Percentiles rank a stretch among this genome's conserved stretches.
Conservation (phyloP, 345 rosid genomes). For the Diplotaxis tenuifolia region DNA sequence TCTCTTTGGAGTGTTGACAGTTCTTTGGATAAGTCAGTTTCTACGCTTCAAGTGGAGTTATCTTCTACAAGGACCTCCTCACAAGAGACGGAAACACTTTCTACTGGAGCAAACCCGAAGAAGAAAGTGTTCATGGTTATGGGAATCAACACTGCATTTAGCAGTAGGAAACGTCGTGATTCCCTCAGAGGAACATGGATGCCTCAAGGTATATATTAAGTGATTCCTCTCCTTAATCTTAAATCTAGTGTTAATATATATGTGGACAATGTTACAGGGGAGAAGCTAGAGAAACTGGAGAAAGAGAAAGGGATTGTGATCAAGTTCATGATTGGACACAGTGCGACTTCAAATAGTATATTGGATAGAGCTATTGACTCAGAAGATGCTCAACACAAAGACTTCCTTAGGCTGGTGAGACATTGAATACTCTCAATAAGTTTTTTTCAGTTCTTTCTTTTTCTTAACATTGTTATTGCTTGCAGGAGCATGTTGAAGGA, state of each 20-base stretch:
- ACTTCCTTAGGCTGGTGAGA: slow-evolving; percentile 92
- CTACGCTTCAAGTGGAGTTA: slow-evolving; percentile 65
- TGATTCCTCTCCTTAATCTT: background rate
- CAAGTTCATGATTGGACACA: slow-evolving; percentile 98
- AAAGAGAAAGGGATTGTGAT: slow-evolving; percentile 84
- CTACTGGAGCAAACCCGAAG: slow-evolving; percentile 34
- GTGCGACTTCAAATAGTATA: slow-evolving; percentile 94
- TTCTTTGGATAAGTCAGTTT: slow-evolving; percentile 76
- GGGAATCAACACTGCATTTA: slow-evolving; percentile 94
- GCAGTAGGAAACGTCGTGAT: slow-evolving; percentile 97
- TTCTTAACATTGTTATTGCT: background rate
- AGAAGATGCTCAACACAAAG: slow-evolving; percentile 91
- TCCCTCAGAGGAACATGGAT: slow-evolving; percentile 96
- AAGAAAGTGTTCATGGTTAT: slow-evolving; percentile 84
- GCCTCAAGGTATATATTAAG: slow-evolving; percentile 73
- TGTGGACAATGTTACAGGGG: slow-evolving; percentile 45
- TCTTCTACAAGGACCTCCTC: slow-evolving; percentile 56
- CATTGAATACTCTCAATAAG: background rate
- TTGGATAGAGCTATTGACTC: slow-evolving; percentile 96
- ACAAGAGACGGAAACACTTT: slow-evolving; percentile 38
- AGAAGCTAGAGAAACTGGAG: slow-evolving; percentile 75
- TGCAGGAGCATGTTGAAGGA: slow-evolving; percentile 94
- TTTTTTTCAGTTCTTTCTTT: background rate
- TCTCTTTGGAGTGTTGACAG: slow-evolving; percentile 45
- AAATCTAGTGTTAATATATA: background rate